These are phyloP conservation scores for Phytophthora agathidicida DNA, from an alignment of 352 stramenopile genomes.

Conservation along the genomic window DNA sequence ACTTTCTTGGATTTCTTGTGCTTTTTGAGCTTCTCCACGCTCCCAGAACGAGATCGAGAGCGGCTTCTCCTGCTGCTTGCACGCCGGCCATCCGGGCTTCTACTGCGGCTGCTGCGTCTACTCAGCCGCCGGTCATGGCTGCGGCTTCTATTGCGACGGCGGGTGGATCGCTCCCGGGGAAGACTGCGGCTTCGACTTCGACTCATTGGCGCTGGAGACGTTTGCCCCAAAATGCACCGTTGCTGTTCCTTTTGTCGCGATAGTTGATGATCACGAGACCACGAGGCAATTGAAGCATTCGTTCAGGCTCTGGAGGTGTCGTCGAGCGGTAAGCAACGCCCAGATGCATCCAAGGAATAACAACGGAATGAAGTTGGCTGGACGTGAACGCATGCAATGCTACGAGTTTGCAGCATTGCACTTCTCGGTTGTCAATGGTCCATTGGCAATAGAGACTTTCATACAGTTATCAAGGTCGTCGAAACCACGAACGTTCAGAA, in stretches of 20 bases:
- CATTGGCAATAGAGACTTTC: too few relatives aligned
- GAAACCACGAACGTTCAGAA: too few relatives aligned
- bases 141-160: slow-evolving; percentile 20
- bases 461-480: too few relatives aligned
- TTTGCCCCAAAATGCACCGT: slow-evolving; percentile 12
- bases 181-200: slow-evolving; percentile 22
- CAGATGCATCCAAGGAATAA: slow-evolving; percentile 13
- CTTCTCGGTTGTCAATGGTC: too few relatives aligned
- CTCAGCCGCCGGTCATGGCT: slow-evolving; percentile 5
- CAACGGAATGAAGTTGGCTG: slow-evolving; percentile 4
- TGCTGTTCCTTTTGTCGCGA: slow-evolving; percentile 13
- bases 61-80: slow-evolving; percentile 2
- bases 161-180: slow-evolving; percentile 4
- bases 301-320: neutral
- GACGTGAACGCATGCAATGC: too few relatives aligned
- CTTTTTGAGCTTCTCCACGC: slow-evolving; percentile 17
- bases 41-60: slow-evolving; percentile 9
- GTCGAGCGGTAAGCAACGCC: neutral
- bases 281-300: neutral
- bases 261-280: too few relatives aligned
- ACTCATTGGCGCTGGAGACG: slow-evolving; percentile 14
- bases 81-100: slow-evolving; percentile 12
- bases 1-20: slow-evolving; percentile 27
- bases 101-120: slow-evolving; percentile 18
- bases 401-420: too few relatives aligned